phyloP scores from a whole-genome alignment of 1,139 yeast species.

The Zygoascus meyerae region DNA sequence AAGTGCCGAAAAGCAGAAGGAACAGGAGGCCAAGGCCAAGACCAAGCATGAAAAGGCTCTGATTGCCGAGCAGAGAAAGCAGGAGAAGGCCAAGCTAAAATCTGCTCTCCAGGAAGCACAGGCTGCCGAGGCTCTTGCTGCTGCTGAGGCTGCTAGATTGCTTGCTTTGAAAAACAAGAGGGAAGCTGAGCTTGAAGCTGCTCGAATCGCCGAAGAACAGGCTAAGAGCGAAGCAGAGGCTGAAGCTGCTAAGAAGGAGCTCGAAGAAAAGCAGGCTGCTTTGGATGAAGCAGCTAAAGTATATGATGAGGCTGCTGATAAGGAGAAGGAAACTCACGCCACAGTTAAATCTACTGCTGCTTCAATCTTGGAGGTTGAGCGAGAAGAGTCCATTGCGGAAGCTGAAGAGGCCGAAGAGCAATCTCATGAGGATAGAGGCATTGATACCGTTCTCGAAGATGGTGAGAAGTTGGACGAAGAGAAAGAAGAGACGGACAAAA shows the following conservation, averaged over 20 bases:
- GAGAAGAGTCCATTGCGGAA: constrained; percentile 8
- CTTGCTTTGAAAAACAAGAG: constrained; percentile 23
- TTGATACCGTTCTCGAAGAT: constrained; percentile 10
- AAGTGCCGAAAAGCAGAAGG: constrained; percentile 21
- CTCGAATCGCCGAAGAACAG: constrained; percentile 27
- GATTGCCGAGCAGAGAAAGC: constrained; percentile 14
- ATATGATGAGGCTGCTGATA: constrained; percentile 8
- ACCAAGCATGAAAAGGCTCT: constrained; percentile 15
- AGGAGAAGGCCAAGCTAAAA: constrained; percentile 20
- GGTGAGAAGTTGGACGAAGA: constrained; percentile 1
- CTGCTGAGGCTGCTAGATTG: constrained; percentile 25
- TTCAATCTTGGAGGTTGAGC: constrained; percentile 8
- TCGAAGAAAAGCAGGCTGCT: constrained; percentile 17
- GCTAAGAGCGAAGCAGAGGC: constrained; percentile 24
- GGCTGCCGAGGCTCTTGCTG: constrained; percentile 26
- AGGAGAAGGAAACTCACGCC: constrained; percentile 7
- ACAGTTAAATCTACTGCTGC: constrained; percentile 11
- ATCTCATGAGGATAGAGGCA: constrained; percentile 12
- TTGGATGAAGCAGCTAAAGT: constrained; percentile 13
- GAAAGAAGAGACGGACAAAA: constrained; percentile 6
- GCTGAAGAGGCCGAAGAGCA: constrained; percentile 11
- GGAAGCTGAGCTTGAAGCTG: constrained; percentile 28
- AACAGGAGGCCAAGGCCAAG: constrained; percentile 26
- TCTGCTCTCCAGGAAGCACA: constrained; percentile 26
- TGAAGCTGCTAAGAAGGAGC: constrained; percentile 20